phyloP scores from a whole-genome alignment of 257 asterid genomes.

The Fraxinus cuspidata region DNA sequence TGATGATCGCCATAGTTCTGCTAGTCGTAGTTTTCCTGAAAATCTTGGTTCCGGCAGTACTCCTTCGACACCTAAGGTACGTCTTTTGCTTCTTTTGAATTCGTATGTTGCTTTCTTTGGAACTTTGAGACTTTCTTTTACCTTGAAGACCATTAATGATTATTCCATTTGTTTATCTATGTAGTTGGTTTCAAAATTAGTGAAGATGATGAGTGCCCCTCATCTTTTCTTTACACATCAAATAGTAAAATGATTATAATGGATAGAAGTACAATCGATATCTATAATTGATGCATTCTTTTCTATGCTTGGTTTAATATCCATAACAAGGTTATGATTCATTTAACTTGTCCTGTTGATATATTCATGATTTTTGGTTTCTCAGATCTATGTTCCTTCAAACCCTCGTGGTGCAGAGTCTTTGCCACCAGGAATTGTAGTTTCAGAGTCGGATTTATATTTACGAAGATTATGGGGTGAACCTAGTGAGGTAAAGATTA shows the following conservation, averaged over 20 bases:
- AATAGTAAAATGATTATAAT: slow-evolving; percentile 15
- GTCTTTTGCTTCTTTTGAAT: slow-evolving; percentile 20
- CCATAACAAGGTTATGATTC: slow-evolving; percentile 6
- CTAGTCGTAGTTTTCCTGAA: slow-evolving; percentile 80
- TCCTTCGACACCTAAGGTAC: slow-evolving; percentile 85
- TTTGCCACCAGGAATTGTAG: slow-evolving; percentile 96
- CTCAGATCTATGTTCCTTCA: slow-evolving; percentile 85
- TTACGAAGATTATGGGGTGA: slow-evolving; percentile 99
- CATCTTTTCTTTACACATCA: slow-evolving; percentile 2
- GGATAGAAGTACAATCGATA: not conserved
- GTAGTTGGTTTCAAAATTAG: slow-evolving; percentile 1
- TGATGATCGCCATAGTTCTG: slow-evolving; percentile 43
- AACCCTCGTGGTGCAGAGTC: slow-evolving; percentile 99
- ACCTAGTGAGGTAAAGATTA: slow-evolving; percentile 77
- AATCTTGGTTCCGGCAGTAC: slow-evolving; percentile 89
- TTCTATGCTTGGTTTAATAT: slow-evolving; percentile 14
- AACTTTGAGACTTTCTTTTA: not conserved
- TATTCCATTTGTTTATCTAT: slow-evolving; percentile 13
- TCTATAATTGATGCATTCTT: not conserved
- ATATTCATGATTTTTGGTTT: slow-evolving; percentile 12
- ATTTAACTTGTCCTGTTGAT: not conserved
- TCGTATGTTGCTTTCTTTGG: slow-evolving; percentile 16
- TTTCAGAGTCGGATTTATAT: slow-evolving; percentile 84
- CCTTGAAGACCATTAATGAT: slow-evolving; percentile 18
- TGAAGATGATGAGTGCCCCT: not conserved